Evolutionary conservation across 371 early-diverging fungal species (phyloP).

Genomic region (Mucor ambiguus): DNA sequence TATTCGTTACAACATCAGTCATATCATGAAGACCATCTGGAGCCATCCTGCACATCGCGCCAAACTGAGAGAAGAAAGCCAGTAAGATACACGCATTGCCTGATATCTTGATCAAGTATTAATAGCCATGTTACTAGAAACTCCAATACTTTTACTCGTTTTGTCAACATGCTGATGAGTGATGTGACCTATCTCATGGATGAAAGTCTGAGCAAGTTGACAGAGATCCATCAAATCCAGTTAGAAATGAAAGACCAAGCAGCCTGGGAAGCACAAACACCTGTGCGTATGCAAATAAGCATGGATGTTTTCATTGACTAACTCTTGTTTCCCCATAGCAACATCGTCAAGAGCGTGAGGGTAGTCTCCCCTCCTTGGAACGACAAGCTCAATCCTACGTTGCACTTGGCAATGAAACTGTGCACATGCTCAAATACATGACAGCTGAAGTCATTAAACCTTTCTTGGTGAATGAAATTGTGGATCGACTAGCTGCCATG

Average conservation of each 20-base stretch:
- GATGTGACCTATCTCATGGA: conserved; percentile 96
- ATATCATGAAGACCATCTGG: conserved; percentile 90
- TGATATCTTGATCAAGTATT: neutral
- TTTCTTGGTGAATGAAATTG: conserved; percentile 90
- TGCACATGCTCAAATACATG: conserved; percentile 88
- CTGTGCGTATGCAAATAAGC: conserved; percentile 31
- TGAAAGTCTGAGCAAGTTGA: conserved; percentile 87
- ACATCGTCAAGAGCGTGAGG: conserved; percentile 71
- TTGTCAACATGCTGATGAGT: conserved; percentile 94
- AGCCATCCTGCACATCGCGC: conserved; percentile 64
- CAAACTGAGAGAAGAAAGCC: conserved; percentile 62
- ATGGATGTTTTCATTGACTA: neutral
- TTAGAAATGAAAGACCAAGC: conserved; percentile 68
- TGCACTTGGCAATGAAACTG: conserved; percentile 90
- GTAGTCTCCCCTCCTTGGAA: conserved; percentile 68
- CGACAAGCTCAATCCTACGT: conserved; percentile 88
- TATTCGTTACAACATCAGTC: conserved; percentile 95
- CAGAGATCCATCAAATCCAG: conserved; percentile 84
- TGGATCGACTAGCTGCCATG: conserved; percentile 95
- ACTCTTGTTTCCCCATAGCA: conserved; percentile 28
- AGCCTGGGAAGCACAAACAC: conserved; percentile 58
- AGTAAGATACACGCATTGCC: conserved; percentile 34
- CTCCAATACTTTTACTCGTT: conserved; percentile 81
- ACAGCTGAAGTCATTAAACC: conserved; percentile 80
- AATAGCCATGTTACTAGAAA: conserved; percentile 32